These are phyloP conservation scores for Citrullus mucosospermus DNA, from an alignment of 306 rosid genomes.

Conservation along the genomic window DNA sequence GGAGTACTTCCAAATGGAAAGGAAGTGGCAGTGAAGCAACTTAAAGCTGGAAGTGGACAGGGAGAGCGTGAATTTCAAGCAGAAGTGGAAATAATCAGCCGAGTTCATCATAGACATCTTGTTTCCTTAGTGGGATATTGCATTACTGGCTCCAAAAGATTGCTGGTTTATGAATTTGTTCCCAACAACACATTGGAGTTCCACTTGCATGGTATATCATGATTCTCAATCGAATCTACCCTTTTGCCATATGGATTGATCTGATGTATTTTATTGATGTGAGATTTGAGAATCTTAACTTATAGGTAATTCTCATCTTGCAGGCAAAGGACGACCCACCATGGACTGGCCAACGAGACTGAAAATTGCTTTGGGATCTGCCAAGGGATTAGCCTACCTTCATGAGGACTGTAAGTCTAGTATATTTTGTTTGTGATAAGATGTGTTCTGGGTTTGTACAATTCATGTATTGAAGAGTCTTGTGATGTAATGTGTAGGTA, in stretches of 20 bases:
- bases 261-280: neutral
- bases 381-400: constrained; percentile 92
- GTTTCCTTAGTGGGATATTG: constrained; percentile 95
- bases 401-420: constrained; percentile 94
- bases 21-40: constrained; percentile 89
- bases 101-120: constrained; percentile 93
- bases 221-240: neutral
- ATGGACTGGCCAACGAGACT: constrained; percentile 90
- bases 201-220: constrained; percentile 68
- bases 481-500: constrained; percentile 38
- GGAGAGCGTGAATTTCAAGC: constrained; percentile 98
- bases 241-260: neutral
- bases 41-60: constrained; percentile 94
- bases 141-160: constrained; percentile 59
- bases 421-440: neutral
- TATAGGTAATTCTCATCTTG: constrained; percentile 10
- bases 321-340: constrained; percentile 79
- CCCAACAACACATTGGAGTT: constrained; percentile 80
- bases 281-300: constrained; percentile 5
- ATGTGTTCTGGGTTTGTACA: neutral
- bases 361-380: constrained; percentile 77
- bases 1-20: constrained; percentile 89
- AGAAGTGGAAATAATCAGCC: constrained; percentile 90
- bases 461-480: neutral
- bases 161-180: constrained; percentile 90